A percentile compares a stretch with the other conserved stretches of the same genome.
phyloP scores from a whole-genome alignment of 306 rosid species.

The Nissolia schottii region DNA sequence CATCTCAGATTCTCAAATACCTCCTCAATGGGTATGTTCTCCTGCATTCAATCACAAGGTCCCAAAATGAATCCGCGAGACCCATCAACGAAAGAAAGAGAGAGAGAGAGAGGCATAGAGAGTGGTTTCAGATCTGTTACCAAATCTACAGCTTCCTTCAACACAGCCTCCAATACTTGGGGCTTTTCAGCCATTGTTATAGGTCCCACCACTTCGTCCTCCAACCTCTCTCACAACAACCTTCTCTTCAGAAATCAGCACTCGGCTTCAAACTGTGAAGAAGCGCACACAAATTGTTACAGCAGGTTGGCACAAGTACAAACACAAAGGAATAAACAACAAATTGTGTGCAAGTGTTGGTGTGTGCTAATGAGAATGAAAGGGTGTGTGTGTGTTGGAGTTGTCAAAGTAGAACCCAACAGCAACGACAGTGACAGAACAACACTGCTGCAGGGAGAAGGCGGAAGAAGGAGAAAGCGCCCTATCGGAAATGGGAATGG shows the following conservation, averaged over 20 bases:
- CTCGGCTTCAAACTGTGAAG: background rate
- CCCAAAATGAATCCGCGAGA: too few species aligned
- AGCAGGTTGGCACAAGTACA: background rate
- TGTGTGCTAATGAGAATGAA: too few species aligned
- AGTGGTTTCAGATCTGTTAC: slow-evolving; percentile 61
- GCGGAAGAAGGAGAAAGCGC: slow-evolving; percentile 29
- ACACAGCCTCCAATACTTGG: slow-evolving; percentile 66
- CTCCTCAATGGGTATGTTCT: slow-evolving; percentile 93
- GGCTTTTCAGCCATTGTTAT: slow-evolving; percentile 58
- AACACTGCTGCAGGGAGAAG: slow-evolving; percentile 10
- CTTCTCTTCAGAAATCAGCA: slow-evolving; percentile 33
- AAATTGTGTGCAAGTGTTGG: background rate
- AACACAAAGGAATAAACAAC: background rate
- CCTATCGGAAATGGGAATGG: background rate
- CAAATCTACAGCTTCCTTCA: slow-evolving; percentile 86
- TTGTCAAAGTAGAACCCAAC: background rate
- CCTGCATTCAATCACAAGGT: slow-evolving; percentile 86
- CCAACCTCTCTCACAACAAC: slow-evolving; percentile 9
- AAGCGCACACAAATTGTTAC: too few species aligned
- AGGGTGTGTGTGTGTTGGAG: background rate
- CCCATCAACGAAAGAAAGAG: background rate
- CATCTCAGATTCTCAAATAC: slow-evolving; percentile 97
- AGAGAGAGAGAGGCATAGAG: background rate
- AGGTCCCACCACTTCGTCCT: background rate
- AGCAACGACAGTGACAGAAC: slow-evolving; percentile 8